Percentiles rank a stretch among this genome's conserved stretches.
phyloP scores from a whole-genome alignment of 2,329 filamentous ascomycete genomes.

The Fusarium decemcellulare region DNA sequence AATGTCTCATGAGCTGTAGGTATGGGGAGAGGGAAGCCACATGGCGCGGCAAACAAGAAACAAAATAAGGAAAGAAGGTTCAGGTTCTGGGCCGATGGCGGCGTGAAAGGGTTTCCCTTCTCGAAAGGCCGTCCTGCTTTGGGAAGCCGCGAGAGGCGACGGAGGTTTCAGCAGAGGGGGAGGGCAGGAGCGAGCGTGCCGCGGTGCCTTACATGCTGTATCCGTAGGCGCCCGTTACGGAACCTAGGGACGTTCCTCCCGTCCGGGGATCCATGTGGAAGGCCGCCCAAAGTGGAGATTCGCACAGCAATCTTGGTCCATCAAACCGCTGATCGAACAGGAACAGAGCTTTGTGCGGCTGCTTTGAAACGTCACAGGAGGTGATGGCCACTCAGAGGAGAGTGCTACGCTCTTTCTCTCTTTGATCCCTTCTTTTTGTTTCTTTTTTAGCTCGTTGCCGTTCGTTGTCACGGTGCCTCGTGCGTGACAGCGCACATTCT shows the following conservation, averaged over 20 bases:
- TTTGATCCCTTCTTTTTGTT: neutral
- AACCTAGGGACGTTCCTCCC: conserved; percentile 24
- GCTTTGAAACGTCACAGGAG: conserved; percentile 31
- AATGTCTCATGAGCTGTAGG: conserved; percentile 24
- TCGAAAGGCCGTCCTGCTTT: conserved; percentile 12
- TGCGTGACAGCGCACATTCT: neutral
- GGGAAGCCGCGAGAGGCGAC: conserved; percentile 17
- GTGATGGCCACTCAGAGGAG: conserved; percentile 12
- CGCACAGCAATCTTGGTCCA: conserved; percentile 6
- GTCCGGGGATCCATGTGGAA: conserved; percentile 21
- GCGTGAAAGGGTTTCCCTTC: conserved; percentile 4
- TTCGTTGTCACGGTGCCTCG: conserved; percentile 10
- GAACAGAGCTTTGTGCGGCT: conserved; percentile 26
- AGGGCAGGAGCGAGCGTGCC: neutral
- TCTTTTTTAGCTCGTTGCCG: conserved; percentile 3
- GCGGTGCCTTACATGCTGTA: neutral
- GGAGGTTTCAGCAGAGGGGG: conserved; percentile 29
- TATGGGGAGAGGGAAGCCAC: neutral
- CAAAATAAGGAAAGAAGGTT: neutral
- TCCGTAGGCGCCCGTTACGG: conserved; percentile 7
- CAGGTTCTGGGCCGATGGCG: conserved; percentile 15
- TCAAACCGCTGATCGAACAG: conserved; percentile 6
- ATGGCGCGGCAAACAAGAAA: neutral
- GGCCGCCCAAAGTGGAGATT: neutral
- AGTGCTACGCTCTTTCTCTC: neutral